Percentiles rank a stretch among this genome's conserved stretches.
These are phyloP conservation scores for Aureobasidium sp. DNA, from an alignment of 2,329 filamentous ascomycete genomes.

Conservation along the genomic window DNA sequence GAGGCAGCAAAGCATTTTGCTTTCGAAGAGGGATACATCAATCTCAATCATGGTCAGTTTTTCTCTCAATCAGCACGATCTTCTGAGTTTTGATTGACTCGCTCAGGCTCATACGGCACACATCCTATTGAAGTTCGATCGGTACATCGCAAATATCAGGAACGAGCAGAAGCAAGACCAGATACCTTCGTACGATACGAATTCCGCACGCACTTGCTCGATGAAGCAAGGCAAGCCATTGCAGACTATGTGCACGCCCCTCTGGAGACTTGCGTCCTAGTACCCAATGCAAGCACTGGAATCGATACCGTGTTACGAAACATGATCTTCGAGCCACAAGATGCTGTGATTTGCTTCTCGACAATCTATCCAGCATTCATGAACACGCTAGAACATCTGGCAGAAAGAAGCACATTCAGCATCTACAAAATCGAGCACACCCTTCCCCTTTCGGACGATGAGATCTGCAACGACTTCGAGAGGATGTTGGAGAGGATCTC, in stretches of 20 bases:
- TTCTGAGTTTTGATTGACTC: neutral
- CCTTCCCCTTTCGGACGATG: conserved; percentile 61
- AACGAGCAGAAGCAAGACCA: conserved; percentile 56
- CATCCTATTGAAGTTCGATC: conserved; percentile 55
- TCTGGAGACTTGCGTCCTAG: conserved; percentile 60
- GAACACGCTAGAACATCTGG: conserved; percentile 62
- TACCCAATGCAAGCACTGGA: conserved; percentile 71
- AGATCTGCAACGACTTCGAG: conserved; percentile 54
- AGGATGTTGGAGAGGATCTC: conserved; percentile 33
- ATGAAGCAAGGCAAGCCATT: conserved; percentile 54
- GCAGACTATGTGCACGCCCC: conserved; percentile 59
- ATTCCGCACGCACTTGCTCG: conserved; percentile 49
- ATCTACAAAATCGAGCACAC: conserved; percentile 48
- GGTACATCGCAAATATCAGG: conserved; percentile 56
- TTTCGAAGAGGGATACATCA: neutral
- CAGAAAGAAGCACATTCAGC: conserved; percentile 52
- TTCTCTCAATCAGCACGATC: neutral
- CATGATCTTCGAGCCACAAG: conserved; percentile 57
- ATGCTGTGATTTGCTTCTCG: conserved; percentile 70
- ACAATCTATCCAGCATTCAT: conserved; percentile 66
- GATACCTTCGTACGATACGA: conserved; percentile 69
- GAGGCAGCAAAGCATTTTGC: neutral
- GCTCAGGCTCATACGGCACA: conserved; percentile 66
- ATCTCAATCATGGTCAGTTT: neutral
- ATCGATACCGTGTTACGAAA: conserved; percentile 74